Evolutionary conservation across 768 basidiomycete species (phyloP), one percentile per base, ranked within the genome.

Genomic region (Kwoniella sp.): DNA sequence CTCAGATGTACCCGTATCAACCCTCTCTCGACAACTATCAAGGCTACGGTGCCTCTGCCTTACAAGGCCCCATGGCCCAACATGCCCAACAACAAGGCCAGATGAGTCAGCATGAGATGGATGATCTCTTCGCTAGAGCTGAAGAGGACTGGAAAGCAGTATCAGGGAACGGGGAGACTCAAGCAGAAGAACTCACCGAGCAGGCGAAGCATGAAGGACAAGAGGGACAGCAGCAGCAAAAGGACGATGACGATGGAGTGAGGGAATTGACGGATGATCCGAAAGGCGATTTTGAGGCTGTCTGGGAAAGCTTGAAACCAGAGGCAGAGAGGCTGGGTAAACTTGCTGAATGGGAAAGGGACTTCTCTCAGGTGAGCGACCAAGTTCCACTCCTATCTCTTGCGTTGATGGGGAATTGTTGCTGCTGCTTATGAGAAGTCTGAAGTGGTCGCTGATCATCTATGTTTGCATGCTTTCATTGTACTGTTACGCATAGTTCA

Each of bases 281-380:
- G 12, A 74, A 73, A 55, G 76, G 76, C 4, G 76, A 77, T 46
- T 70, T 77, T n/a, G 77, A 76, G 17, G 66, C 65, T 37, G 78
- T 79, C n/a, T 79, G 78, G 78, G 68, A 79, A 61, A 76, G 73
- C 46, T 54, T 79, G 44, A 56, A 63, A 54, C 78, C 78, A 5
- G 75, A 79, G 63, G 75, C 77, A 9, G 75, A 78, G 54, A 65
- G 76, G 46, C 56, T 79, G 21, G 64, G 65, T 27, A 68, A 78
- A 50, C 61, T 79, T 7, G 77, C 78, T 13, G 73, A 78, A 54
- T 79, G 78, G 78, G 78, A 79, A 37, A 76, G 64, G 33, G 77
- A 78, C 36, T 79, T 77, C 51, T 77, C 75, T 0, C 78, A 77
- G 63, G 76, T 77, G 47, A 68, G 72, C 60, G 3, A 21, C 59